phyloP scores from a whole-genome alignment of 1,139 yeast species.

The Diutina neorugosa region DNA sequence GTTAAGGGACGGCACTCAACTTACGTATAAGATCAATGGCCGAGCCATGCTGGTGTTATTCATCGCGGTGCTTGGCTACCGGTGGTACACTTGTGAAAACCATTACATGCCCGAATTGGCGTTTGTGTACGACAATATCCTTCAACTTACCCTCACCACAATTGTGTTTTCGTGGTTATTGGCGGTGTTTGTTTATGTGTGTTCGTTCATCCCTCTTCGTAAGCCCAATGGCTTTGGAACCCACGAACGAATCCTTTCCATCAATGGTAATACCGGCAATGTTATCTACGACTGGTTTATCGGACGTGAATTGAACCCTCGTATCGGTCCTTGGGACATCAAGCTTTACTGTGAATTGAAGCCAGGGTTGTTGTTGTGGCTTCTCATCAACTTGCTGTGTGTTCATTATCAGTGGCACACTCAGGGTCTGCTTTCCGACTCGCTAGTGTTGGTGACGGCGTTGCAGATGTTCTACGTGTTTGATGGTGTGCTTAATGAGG shows the following conservation, averaged over 20 bases:
- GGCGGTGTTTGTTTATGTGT: constrained; percentile 52
- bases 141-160: constrained; percentile 53
- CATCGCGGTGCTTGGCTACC: constrained; percentile 30
- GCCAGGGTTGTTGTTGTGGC: constrained; percentile 89
- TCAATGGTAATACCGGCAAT: constrained; percentile 79
- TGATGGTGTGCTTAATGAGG: constrained; percentile 89
- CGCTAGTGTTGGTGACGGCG: constrained; percentile 54
- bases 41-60: constrained; percentile 39
- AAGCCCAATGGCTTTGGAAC: constrained; percentile 41
- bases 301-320: constrained; percentile 91
- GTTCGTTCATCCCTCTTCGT: constrained; percentile 51
- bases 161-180: constrained; percentile 51
- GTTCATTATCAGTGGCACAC: constrained; percentile 66
- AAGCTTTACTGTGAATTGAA: constrained; percentile 87
- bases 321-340: constrained; percentile 76
- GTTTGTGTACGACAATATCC: constrained; percentile 56
- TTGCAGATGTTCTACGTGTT: constrained; percentile 75
- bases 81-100: constrained; percentile 39
- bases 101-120: constrained; percentile 63
- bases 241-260: constrained; percentile 61
- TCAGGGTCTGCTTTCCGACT: constrained; percentile 53
- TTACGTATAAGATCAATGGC: constrained; percentile 79
- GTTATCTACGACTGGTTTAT: constrained; percentile 86
- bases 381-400: constrained; percentile 65
- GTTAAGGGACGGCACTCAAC: constrained; percentile 62